These are phyloP conservation scores for Hibiscus tridactylites DNA, from an alignment of 345 rosid genomes.

Conservation along the genomic window DNA sequence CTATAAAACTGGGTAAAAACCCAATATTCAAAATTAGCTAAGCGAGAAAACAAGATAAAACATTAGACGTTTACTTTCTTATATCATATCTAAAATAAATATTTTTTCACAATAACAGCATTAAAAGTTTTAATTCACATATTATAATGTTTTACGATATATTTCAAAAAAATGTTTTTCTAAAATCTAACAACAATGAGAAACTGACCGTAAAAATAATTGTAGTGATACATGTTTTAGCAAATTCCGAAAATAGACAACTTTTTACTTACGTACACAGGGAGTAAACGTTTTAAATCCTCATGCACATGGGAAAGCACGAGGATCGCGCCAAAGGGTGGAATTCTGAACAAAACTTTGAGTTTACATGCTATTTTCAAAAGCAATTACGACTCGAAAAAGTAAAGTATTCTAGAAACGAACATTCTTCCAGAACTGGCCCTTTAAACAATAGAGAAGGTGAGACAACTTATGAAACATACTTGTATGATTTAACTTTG, in stretches of 20 bases:
- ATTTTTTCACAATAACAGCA: no score
- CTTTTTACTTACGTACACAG: neutral
- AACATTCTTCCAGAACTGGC: neutral
- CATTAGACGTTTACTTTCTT: no score
- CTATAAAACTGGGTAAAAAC: no score
- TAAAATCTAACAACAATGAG: no score
- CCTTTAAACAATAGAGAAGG: neutral
- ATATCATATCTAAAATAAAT: no score
- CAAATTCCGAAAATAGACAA: neutral
- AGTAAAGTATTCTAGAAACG: neutral
- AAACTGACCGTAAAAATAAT: no score
- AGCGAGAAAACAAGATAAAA: no score
- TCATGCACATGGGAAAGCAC: neutral
- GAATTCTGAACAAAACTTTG: neutral
- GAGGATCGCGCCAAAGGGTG: neutral
- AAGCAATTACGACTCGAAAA: neutral
- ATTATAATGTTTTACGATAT: no score
- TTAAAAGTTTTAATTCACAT: no score
- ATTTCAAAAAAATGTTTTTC: no score
- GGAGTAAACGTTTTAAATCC: neutral
- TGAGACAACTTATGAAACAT: neutral
- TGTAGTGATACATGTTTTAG: neutral
- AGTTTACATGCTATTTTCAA: neutral
- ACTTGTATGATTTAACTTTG: neutral
- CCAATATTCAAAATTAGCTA: no score